A percentile compares a stretch with the other conserved stretches of the same genome.
These are phyloP conservation scores for Ogataea paraovalis DNA, from an alignment of 805 yeast genomes.

Conservation along the genomic window DNA sequence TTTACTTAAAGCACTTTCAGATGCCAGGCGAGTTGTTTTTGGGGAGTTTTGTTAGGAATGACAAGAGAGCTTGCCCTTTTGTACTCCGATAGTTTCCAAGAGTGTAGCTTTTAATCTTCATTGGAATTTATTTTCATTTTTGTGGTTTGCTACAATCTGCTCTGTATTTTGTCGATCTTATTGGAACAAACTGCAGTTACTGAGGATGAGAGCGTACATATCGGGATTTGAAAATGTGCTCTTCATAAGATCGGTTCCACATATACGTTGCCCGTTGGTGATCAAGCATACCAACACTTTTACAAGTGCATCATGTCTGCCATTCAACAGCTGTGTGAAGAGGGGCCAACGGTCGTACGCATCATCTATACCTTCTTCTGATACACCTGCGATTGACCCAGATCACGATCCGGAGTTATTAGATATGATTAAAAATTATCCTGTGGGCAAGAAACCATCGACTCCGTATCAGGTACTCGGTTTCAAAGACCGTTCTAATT, in stretches of 20 bases:
- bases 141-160: too few relatives aligned
- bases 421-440: conserved; percentile 34
- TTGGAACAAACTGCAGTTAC: too few relatives aligned
- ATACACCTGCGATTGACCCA: not conserved
- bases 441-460: conserved; percentile 42
- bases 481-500: conserved; percentile 28
- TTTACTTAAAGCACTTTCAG: too few relatives aligned
- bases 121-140: too few relatives aligned
- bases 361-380: too few relatives aligned
- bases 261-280: not conserved
- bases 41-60: too few relatives aligned
- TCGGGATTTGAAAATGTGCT: not conserved
- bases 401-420: conserved; percentile 22
- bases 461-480: conserved; percentile 71
- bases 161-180: too few relatives aligned
- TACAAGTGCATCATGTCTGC: not conserved
- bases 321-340: too few relatives aligned
- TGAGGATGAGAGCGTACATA: not conserved
- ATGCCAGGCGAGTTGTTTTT: too few relatives aligned
- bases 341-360: not conserved
- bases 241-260: not conserved
- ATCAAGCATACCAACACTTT: not conserved
- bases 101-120: too few relatives aligned
- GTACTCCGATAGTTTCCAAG: too few relatives aligned
- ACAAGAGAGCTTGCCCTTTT: too few relatives aligned